These are phyloP conservation scores for Hansenula lynferdii DNA, from an alignment of 1,139 yeast species.

Conservation along the genomic window DNA sequence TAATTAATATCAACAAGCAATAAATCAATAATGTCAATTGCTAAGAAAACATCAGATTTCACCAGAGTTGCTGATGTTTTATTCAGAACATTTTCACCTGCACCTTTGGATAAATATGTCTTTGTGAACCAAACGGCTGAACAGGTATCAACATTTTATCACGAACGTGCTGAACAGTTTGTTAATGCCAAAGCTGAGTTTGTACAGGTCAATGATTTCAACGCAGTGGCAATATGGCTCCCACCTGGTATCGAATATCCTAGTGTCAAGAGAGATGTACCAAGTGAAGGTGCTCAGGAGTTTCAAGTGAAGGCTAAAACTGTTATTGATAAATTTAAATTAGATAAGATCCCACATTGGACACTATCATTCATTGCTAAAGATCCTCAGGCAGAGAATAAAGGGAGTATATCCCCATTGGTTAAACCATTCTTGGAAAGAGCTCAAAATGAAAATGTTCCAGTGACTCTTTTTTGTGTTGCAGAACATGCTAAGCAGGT, in stretches of 20 bases:
- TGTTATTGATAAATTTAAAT: constrained; percentile 1
- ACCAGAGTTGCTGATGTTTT: no score
- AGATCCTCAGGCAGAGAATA: constrained; percentile 6
- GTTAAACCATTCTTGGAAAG: constrained; percentile 11
- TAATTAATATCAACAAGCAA: no score
- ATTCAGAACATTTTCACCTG: no score
- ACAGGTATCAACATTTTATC: not conserved
- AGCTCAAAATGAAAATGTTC: constrained; percentile 7
- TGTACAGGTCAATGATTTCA: constrained; percentile 10
- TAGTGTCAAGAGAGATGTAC: not conserved
- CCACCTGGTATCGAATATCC: constrained; percentile 10
- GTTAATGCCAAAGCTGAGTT: constrained; percentile 8
- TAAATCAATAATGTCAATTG: no score
- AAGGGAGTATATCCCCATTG: constrained; percentile 14
- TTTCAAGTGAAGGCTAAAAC: constrained; percentile 5
- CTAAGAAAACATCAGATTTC: no score
- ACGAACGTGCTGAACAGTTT: constrained; percentile 1
- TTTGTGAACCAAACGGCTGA: not conserved
- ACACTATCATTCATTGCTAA: constrained; percentile 14
- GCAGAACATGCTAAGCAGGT: constrained; percentile 14
- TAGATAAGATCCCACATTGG: constrained; percentile 8
- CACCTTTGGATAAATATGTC: not conserved
- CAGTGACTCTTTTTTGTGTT: constrained; percentile 14
- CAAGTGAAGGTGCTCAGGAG: constrained; percentile 2
- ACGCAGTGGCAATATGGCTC: constrained; percentile 15